Conservation (phyloP, 192 early-diverging fungal species). For the Backusella sp. region DNA sequence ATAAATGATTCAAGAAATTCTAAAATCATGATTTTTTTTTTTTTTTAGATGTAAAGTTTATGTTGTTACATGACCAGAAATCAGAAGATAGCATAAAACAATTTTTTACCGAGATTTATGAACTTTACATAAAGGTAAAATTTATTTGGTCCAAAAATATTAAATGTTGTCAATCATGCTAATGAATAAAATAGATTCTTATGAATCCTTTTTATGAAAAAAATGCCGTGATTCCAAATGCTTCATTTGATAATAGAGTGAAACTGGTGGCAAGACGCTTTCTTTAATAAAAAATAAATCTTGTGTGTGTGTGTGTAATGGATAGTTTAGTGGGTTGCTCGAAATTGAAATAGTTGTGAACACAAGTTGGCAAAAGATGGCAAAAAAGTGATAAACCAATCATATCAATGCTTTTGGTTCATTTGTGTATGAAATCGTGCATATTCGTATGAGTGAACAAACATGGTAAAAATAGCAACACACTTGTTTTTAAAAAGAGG, state of each 20-base stretch:
- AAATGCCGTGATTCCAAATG: slow-evolving; percentile 75
- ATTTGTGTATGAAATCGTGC: background rate
- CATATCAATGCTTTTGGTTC: background rate
- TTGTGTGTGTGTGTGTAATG: background rate
- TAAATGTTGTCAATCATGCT: background rate
- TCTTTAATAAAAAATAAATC: slow-evolving; percentile 51
- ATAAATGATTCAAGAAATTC: background rate
- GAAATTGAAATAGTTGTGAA: background rate
- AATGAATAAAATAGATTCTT: slow-evolving; percentile 50
- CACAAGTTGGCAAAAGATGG: background rate
- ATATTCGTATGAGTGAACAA: background rate
- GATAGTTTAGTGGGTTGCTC: background rate
- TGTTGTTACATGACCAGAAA: slow-evolving; percentile 80
- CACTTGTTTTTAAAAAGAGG: too few relatives aligned
- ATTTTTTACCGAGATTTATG: slow-evolving; percentile 84
- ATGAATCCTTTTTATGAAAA: slow-evolving; percentile 92
- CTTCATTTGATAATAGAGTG: slow-evolving; percentile 81
- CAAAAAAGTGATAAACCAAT: background rate
- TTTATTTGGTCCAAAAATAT: background rate
- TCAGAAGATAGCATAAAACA: slow-evolving; percentile 76
- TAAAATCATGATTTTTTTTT: background rate
- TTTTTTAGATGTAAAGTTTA: slow-evolving; percentile 65
- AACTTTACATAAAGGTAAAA: slow-evolving; percentile 83
- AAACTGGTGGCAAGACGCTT: slow-evolving; percentile 70
- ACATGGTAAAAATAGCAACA: background rate